Percentiles rank a stretch among this genome's conserved stretches.
Conservation (phyloP, 2,329 filamentous ascomycete species). For the Cyphellophora attinorum region DNA sequence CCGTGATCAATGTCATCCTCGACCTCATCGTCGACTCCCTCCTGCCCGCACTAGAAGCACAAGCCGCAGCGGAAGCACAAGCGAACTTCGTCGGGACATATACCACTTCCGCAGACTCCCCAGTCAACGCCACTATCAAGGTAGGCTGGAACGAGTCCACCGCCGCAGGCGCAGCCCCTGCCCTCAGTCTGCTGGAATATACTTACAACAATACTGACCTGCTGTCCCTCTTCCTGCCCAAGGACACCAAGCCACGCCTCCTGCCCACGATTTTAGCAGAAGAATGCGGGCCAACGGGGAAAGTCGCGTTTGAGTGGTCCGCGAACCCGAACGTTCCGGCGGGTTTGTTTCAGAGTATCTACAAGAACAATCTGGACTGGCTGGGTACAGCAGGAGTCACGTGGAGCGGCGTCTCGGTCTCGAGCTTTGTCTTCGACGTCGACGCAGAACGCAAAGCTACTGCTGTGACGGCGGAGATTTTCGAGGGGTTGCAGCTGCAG, state of each 20-base stretch:
- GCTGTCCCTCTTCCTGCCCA: constrained; percentile 1
- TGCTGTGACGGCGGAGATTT: constrained; percentile 13
- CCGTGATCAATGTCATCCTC: constrained; percentile 32
- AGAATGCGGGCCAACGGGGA: constrained; percentile 4
- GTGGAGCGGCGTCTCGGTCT: constrained; percentile 7
- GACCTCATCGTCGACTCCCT: constrained; percentile 22
- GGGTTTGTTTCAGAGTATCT: background rate
- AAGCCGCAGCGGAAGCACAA: constrained; percentile 22
- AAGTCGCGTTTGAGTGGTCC: constrained; percentile 16
- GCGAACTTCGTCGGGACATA: constrained; percentile 22
- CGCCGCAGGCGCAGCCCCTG: constrained; percentile 4
- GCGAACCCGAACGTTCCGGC: constrained; percentile 2
- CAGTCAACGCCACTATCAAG: constrained; percentile 21
- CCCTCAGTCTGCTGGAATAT: constrained; percentile 10
- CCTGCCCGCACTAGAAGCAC: constrained; percentile 23
- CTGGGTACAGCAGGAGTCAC: background rate
- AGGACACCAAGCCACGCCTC: constrained; percentile 10
- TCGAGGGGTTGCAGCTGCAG: no score
- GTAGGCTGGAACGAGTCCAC: constrained; percentile 13
- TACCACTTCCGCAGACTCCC: constrained; percentile 11
- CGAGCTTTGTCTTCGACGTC: constrained; percentile 22
- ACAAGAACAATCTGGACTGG: background rate
- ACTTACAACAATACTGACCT: constrained; percentile 10
- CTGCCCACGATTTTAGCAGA: constrained; percentile 14
- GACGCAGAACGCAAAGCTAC: constrained; percentile 16